Evolutionary conservation across 176 grass and related monocot genomes (phyloP), one percentile per base, ranked within the genome.

Genomic region (Musa schizocarpa): DNA sequence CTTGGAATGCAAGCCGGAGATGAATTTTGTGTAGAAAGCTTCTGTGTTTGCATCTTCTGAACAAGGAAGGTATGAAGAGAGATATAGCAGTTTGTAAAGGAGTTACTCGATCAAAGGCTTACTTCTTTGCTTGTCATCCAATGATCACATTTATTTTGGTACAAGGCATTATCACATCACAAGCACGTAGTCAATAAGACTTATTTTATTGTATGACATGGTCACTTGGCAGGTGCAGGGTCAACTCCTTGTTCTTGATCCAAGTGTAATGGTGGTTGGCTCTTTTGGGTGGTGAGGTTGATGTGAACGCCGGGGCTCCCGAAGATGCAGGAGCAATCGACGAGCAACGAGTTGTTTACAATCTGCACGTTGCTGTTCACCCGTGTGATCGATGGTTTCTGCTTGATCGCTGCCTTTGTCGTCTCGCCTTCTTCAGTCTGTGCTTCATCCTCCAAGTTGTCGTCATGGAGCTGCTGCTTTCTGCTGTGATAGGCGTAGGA

Each of bases 301-400:
- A 87, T 52, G 69, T 83, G 72, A 16, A 87, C 85, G 16, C 85
- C 85, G 22, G 85, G 85, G 56, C 63, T 80, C 26, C 26, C 24
- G 26, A 72, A 48, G 63, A 61, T 56, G 64, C 76, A 83, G 22
- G 81, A 67, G n/a, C 71, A 65, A 54, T 80, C 72, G 65, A 83
- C 27, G 21, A 87, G 43, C 76, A 82, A 54, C 13, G 85, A 87
- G 68, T 87, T 87, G 53, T 87, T 87, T 21, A 83, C 29, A 21
- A 65, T 76, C 71, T 87, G 85, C 54, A 87, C 80, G 72, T 87
- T 87, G 53, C 85, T 83, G 78, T 87, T 87, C 65, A 76, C 80
- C 80, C 72, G 63, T n/a, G 80, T 80, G 17, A 65, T 72, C 52
- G 77, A 52, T 52, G 85, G 64, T 72, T 80, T 87, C 24, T 77